These are phyloP conservation scores for Lactarius sp. DNA, from an alignment of 768 basidiomycete genomes.

Conservation along the genomic window DNA sequence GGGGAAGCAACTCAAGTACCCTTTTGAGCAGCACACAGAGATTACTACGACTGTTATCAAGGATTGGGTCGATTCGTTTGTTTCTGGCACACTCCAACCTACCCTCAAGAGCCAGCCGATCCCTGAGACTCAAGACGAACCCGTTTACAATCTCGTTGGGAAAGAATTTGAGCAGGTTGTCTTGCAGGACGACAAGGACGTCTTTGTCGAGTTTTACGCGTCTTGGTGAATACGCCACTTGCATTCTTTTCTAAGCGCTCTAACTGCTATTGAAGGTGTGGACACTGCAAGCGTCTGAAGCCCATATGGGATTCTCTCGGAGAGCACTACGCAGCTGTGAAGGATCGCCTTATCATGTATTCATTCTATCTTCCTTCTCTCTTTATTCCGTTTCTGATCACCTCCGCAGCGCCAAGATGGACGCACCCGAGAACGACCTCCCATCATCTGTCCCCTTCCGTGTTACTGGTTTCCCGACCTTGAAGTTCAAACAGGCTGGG, in stretches of 20 bases:
- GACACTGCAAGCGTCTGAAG: conserved; percentile 95
- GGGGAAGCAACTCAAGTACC: conserved; percentile 81
- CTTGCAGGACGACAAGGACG: conserved; percentile 84
- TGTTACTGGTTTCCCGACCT: conserved; percentile 83
- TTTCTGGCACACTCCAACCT: conserved; percentile 70
- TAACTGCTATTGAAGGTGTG: conserved; percentile 52
- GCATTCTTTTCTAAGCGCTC: not conserved
- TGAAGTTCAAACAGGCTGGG: conserved; percentile 96
- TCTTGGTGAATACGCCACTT: conserved; percentile 63
- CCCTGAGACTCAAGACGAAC: conserved; percentile 77
- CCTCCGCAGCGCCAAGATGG: conserved; percentile 78
- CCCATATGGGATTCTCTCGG: conserved; percentile 91
- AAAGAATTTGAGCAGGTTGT: conserved; percentile 86
- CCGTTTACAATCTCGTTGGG: conserved; percentile 78
- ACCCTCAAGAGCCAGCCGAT: conserved; percentile 87
- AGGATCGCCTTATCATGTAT: conserved; percentile 77
- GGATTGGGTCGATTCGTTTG: conserved; percentile 57
- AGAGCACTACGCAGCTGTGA: conserved; percentile 71
- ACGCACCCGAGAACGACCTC: conserved; percentile 94
- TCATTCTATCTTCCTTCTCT: conserved; percentile 25
- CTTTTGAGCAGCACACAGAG: conserved; percentile 64
- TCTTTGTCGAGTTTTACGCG: conserved; percentile 96
- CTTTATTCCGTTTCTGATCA: conserved; percentile 20
- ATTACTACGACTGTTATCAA: conserved; percentile 54
- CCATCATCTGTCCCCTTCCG: conserved; percentile 86